These are phyloP conservation scores for Hsuehochloa calcarea DNA, from an alignment of 176 grass and related monocot species.

Conservation along the genomic window DNA sequence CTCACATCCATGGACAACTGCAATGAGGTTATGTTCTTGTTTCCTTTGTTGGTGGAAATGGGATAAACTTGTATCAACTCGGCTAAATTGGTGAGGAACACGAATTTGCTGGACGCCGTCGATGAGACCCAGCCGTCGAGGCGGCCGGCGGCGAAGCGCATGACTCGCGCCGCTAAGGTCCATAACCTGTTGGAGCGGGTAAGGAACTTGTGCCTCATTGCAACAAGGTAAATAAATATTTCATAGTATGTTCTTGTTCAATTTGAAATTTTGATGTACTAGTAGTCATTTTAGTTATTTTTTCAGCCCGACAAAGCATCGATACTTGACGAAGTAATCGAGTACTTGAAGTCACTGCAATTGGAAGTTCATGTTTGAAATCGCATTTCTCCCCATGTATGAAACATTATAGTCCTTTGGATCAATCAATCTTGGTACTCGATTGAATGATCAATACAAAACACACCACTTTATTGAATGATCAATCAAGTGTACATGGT, in stretches of 20 bases:
- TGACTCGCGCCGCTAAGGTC: slow-evolving; percentile 75
- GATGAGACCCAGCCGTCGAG: slow-evolving; percentile 34
- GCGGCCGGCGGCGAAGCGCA: slow-evolving; percentile 50
- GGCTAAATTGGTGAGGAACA: too few relatives aligned
- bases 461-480: too few relatives aligned
- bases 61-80: too few relatives aligned
- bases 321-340: slow-evolving; percentile 81
- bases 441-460: too few relatives aligned
- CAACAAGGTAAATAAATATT: slow-evolving; percentile 58
- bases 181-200: slow-evolving; percentile 89
- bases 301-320: slow-evolving; percentile 86
- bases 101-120: slow-evolving; percentile 35
- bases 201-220: slow-evolving; percentile 87
- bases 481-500: too few relatives aligned
- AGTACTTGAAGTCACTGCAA: slow-evolving; percentile 88
- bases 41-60: too few relatives aligned
- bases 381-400: not conserved
- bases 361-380: slow-evolving; percentile 80
- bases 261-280: not conserved
- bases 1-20: slow-evolving; percentile 10
- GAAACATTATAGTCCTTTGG: not conserved
- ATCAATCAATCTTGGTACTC: not conserved
- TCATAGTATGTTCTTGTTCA: not conserved
- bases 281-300: not conserved
- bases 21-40: too few relatives aligned